Conservation (phyloP, 805 yeast genomes). For the Yamadazyma ubonensis region DNA sequence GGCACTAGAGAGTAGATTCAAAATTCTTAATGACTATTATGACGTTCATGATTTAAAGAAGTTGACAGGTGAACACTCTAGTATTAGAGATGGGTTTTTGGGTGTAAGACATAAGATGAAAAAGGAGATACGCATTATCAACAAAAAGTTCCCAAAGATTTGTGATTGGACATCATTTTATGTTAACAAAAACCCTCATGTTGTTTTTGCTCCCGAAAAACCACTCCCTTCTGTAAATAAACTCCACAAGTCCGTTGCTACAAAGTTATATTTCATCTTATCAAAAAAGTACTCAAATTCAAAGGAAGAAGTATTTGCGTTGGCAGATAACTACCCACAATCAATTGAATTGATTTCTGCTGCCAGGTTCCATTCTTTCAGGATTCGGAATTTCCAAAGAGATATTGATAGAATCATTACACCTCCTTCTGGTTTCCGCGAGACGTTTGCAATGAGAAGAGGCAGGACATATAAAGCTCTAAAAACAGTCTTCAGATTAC, state of each 20-base stretch:
- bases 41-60: slow-evolving; percentile 17
- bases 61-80: slow-evolving; percentile 16
- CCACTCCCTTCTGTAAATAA: slow-evolving; percentile 22
- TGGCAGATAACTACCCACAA: slow-evolving; percentile 35
- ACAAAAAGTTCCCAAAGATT: slow-evolving; percentile 7
- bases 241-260: slow-evolving; percentile 19
- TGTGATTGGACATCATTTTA: slow-evolving; percentile 12
- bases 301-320: slow-evolving; percentile 21
- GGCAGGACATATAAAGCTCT: slow-evolving; percentile 26
- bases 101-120: too few relatives aligned
- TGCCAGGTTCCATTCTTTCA: background rate
- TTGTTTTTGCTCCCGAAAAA: slow-evolving; percentile 32
- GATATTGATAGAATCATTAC: slow-evolving; percentile 22
- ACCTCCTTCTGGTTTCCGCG: slow-evolving; percentile 17
- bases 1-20: slow-evolving; percentile 17
- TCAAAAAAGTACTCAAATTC: slow-evolving; percentile 19
- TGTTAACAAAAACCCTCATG: slow-evolving; percentile 23
- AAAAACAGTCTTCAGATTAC: slow-evolving; percentile 1
- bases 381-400: slow-evolving; percentile 20
- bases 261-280: slow-evolving; percentile 19
- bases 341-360: slow-evolving; percentile 30
- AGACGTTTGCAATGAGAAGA: slow-evolving; percentile 22
- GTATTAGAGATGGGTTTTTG: too few relatives aligned
- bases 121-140: background rate
- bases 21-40: slow-evolving; percentile 27